phyloP scores from a whole-genome alignment of 2,329 filamentous ascomycete genomes.

The Trichoderma atroviride region DNA sequence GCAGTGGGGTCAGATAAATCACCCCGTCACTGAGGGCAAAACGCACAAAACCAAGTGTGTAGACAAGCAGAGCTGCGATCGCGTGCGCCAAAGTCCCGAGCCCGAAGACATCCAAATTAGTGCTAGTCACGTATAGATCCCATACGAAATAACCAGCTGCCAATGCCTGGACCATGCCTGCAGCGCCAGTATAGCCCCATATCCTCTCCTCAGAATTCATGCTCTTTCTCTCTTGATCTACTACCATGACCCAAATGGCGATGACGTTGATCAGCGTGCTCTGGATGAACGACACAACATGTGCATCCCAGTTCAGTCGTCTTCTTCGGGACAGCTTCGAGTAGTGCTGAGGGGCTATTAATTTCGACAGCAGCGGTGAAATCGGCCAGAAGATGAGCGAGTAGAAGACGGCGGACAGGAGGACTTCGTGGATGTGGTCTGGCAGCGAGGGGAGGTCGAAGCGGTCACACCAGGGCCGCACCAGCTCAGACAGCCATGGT shows the following conservation, averaged over 20 bases:
- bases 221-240: slow-evolving; percentile 66
- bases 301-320: slow-evolving; percentile 79
- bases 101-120: slow-evolving; percentile 72
- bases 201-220: slow-evolving; percentile 71
- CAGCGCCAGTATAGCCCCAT: slow-evolving; percentile 75
- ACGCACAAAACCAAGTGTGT: slow-evolving; percentile 78
- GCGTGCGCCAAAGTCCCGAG: slow-evolving; percentile 78
- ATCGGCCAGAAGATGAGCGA: slow-evolving; percentile 66
- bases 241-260: slow-evolving; percentile 72
- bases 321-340: slow-evolving; percentile 63
- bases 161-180: slow-evolving; percentile 73
- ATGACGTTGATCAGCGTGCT: slow-evolving; percentile 70
- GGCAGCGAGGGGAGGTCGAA: slow-evolving; percentile 68
- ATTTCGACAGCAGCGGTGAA: slow-evolving; percentile 66
- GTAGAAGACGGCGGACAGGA: slow-evolving; percentile 69
- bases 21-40: neutral
- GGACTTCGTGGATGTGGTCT: slow-evolving; percentile 75
- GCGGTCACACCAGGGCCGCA: slow-evolving; percentile 66
- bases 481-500: slow-evolving; percentile 58
- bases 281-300: slow-evolving; percentile 83
- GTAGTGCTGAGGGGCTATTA: slow-evolving; percentile 67
- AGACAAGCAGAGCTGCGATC: slow-evolving; percentile 71
- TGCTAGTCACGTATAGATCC: slow-evolving; percentile 72
- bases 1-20: slow-evolving; percentile 12
- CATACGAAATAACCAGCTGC: slow-evolving; percentile 83